phyloP scores from a whole-genome alignment of 208 protist genomes.

The Trypanosoma cruzi region DNA sequence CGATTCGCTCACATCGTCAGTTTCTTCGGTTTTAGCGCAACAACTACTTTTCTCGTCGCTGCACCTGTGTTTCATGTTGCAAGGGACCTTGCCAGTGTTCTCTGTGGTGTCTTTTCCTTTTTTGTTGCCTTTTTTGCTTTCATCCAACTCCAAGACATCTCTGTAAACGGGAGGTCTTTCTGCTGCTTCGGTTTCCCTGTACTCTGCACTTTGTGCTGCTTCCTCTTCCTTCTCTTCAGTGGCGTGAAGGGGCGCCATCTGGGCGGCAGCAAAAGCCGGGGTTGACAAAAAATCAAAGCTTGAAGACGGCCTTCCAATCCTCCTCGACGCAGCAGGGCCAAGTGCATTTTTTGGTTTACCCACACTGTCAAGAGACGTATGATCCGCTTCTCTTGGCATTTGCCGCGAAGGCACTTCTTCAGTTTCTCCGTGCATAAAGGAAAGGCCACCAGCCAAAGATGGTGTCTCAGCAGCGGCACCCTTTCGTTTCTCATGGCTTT shows the following conservation, averaged over 20 bases:
- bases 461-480: background rate
- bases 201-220: background rate
- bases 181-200: background rate
- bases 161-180: background rate
- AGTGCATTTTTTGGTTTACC: background rate
- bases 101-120: background rate
- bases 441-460: slow-evolving; percentile 9
- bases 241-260: background rate
- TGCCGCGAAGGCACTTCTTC: background rate
- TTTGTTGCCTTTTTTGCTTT: background rate
- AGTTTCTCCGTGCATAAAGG: slow-evolving; percentile 13
- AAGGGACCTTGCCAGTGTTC: background rate
- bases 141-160: background rate
- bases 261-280: background rate
- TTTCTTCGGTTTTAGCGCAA: background rate
- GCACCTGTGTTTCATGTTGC: background rate
- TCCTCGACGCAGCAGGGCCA: background rate
- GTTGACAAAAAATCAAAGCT: background rate
- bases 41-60: background rate
- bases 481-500: background rate
- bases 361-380: background rate
- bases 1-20: background rate
- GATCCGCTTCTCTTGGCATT: background rate
- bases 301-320: background rate
- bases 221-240: background rate